These are phyloP conservation scores for Penicillium crystallinum DNA, from an alignment of 495 filamentous ascomycete genomes.

Conservation along the genomic window DNA sequence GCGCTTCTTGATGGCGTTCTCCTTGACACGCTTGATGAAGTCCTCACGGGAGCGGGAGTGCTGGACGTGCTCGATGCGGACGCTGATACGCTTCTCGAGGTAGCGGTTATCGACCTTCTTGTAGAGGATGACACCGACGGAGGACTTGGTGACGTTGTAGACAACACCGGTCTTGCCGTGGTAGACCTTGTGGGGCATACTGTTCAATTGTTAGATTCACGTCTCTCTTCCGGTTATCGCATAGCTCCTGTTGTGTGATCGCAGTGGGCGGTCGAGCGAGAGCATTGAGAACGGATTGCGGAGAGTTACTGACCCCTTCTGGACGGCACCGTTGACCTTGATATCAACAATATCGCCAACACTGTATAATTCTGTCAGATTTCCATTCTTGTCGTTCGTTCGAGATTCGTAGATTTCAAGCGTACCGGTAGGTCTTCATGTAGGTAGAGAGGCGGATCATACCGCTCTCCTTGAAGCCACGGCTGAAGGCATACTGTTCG, in stretches of 20 bases:
- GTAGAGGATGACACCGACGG: conserved; percentile 96
- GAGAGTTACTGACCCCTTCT: conserved; percentile 77
- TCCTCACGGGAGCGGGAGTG: conserved; percentile 90
- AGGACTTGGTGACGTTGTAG: conserved; percentile 96
- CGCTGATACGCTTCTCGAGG: conserved; percentile 98
- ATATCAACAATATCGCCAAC: conserved; percentile 98
- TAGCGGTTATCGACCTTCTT: conserved; percentile 97
- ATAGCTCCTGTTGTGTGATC: not conserved
- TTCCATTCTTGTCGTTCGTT: conserved; percentile 23
- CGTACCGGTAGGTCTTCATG: conserved; percentile 83
- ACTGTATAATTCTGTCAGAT: conserved; percentile 45
- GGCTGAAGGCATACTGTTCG: conserved; percentile 79
- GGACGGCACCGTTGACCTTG: conserved; percentile 93
- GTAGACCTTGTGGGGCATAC: conserved; percentile 99
- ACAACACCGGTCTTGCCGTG: conserved; percentile 97
- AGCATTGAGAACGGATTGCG: conserved; percentile 11
- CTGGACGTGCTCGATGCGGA: conserved; percentile 95
- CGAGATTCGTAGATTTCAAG: conserved; percentile 11
- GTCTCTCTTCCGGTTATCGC: conserved; percentile 7
- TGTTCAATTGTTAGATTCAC: conserved; percentile 38
- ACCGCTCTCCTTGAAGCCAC: conserved; percentile 90
- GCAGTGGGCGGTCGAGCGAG: not conserved
- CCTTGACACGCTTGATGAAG: conserved; percentile 94
- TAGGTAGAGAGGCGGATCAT: conserved; percentile 86
- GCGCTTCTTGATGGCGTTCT: conserved; percentile 84